Conservation (phyloP, 169 alveolate genomes). For the Neospora caninum region DNA sequence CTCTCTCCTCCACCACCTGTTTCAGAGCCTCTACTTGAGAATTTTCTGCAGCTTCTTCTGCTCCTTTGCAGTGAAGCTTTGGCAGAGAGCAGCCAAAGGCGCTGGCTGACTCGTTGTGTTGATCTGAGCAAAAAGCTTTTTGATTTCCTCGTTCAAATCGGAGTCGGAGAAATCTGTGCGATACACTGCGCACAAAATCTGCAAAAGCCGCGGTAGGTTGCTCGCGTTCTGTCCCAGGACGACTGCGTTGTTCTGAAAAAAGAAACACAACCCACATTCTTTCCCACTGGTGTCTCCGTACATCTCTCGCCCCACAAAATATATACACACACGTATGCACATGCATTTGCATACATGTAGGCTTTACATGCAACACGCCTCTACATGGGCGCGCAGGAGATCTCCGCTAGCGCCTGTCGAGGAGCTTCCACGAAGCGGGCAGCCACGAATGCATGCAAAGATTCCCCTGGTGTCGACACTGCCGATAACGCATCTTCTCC, state of each 20-base stretch:
- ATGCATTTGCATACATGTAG: not conserved
- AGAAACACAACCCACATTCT: not conserved
- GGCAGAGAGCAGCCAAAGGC: slow-evolving; percentile 27
- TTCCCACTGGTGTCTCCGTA: not conserved
- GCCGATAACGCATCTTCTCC: too few species aligned
- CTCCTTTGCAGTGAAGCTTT: slow-evolving; percentile 37
- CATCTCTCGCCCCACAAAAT: not conserved
- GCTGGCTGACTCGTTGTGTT: slow-evolving; percentile 36
- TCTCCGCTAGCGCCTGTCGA: too few species aligned
- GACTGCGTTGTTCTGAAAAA: slow-evolving; percentile 32
- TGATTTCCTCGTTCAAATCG: slow-evolving; percentile 13
- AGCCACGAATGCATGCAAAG: too few species aligned
- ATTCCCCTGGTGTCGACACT: too few species aligned
- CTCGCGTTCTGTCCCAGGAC: slow-evolving; percentile 6
- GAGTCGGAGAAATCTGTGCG: slow-evolving; percentile 27
- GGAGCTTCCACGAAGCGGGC: too few species aligned
- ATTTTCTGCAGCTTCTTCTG: slow-evolving; percentile 33
- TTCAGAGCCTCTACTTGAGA: not conserved
- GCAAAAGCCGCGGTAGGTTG: slow-evolving; percentile 34
- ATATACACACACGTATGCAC: not conserved
- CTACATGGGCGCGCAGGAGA: too few species aligned
- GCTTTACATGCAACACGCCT: too few species aligned
- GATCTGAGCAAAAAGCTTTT: slow-evolving; percentile 3
- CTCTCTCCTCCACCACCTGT: too few species aligned
- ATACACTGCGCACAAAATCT: slow-evolving; percentile 29